Percentiles rank a stretch among this genome's conserved stretches.
Conservation (phyloP, 2,329 filamentous ascomycete species). For the Apiospora pterosperma region DNA sequence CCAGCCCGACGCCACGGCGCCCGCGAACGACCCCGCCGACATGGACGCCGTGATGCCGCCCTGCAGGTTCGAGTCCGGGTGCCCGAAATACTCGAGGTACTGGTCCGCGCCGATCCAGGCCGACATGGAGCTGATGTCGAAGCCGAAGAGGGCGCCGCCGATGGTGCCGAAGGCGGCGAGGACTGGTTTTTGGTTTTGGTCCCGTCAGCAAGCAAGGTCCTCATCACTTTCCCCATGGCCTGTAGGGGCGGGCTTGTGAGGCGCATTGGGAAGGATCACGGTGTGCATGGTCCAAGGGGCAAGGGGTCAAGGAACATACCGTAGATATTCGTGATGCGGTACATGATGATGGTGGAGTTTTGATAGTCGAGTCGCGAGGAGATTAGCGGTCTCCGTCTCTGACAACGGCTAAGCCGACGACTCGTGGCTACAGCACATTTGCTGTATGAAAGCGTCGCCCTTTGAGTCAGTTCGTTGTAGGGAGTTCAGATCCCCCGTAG, state of each 20-base stretch:
- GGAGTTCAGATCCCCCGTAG: not conserved
- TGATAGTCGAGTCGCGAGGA: too few relatives aligned
- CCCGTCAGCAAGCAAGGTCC: not conserved
- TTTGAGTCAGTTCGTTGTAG: not conserved
- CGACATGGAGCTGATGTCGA: constrained; percentile 28
- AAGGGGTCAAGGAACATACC: constrained; percentile 18
- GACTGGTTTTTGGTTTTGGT: constrained; percentile 22
- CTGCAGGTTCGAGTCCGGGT: constrained; percentile 39
- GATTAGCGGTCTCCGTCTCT: too few relatives aligned
- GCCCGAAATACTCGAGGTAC: constrained; percentile 47
- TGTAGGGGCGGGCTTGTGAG: not conserved
- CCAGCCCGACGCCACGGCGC: constrained; percentile 40
- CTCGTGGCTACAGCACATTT: not conserved
- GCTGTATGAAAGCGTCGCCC: not conserved
- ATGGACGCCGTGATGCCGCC: constrained; percentile 47
- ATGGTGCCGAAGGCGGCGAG: constrained; percentile 38
- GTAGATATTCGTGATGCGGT: constrained; percentile 34
- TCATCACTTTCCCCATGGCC: too few relatives aligned
- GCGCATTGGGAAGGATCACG: too few relatives aligned
- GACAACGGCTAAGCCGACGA: not conserved
- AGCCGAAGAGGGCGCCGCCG: constrained; percentile 32
- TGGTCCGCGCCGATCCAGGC: constrained; percentile 47
- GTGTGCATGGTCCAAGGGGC: not conserved
- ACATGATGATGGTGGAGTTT: constrained; percentile 23
- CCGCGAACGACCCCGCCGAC: constrained; percentile 45